Base-by-base conservation (phyloP, 2,329 filamentous ascomycete species). In the Sarocladium kiliense region DNA sequence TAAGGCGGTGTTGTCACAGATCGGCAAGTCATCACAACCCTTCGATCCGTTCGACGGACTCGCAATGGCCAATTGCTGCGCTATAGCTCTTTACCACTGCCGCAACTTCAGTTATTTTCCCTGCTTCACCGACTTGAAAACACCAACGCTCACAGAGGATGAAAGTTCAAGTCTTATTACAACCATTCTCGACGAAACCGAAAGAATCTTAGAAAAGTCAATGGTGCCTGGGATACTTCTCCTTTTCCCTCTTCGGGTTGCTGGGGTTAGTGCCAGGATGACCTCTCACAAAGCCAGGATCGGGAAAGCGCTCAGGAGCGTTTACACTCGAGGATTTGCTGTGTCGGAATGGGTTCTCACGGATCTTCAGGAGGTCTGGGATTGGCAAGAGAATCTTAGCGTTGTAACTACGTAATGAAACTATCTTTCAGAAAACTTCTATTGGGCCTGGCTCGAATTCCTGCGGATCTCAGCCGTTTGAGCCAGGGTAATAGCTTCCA, bases 181-280 rank as follows among this genome's bases (percentile, higher is more conserved):
- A 1, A 45, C 27, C 2, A 54, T 63, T 18, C 4, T 56, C 3
- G 1, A 6, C 1, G n/a, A 54, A 0, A 44, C 55, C 12, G 45
- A 53, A 0, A 11, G 18, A 3, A 37, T 63, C 7, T 25, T 64
- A 1, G 27, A 45, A 3, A 14, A 7, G 1, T 61, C 60, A 0
- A 27, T 19, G 1, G 60, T 65, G 11, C 60, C 63, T 2, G 62
- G 62, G 0, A 5, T 63, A 1, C 50, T 62, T 2, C 36, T 59
- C 0, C 18, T 67, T 1, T 67, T 66, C 36, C 60, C 63, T 2
- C 51, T 67, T 1, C 55, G 63, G 23, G 59, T 64, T 44, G 63
- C 61, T 2, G 65, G 65, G 0, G 57, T 53, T 0, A 56, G 58
- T 41, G 45, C 57, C 1, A 23, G 1, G 0, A 14, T 21, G 0